Evolutionary conservation across 768 basidiomycete genomes (phyloP).

Genomic region (Candolleomyces efflorescens): DNA sequence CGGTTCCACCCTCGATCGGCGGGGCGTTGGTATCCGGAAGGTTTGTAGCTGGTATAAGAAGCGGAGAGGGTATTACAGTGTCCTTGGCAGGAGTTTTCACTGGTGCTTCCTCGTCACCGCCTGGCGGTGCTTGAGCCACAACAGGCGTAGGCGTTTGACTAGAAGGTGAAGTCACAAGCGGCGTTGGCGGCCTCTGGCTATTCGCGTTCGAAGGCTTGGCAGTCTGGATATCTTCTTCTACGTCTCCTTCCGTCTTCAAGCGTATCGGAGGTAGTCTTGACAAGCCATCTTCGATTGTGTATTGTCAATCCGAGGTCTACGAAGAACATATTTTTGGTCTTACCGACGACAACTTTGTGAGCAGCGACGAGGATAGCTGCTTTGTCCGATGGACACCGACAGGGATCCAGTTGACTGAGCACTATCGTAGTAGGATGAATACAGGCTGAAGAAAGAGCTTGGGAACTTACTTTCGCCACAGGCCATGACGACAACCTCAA

Average conservation of each 20-base stretch:
- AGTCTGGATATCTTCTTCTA: slow-evolving; percentile 18
- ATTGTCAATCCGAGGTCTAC: neutral
- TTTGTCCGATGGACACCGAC: slow-evolving; percentile 69
- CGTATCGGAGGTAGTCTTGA: slow-evolving; percentile 69
- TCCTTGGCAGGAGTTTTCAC: neutral
- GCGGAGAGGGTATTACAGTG: neutral
- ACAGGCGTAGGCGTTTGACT: slow-evolving; percentile 1
- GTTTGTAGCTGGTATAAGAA: neutral
- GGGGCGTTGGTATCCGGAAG: neutral
- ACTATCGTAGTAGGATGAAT: slow-evolving; percentile 13
- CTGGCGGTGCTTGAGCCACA: neutral
- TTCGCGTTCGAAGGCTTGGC: slow-evolving; percentile 13
- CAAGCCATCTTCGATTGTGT: slow-evolving; percentile 55
- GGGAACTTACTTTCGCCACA: slow-evolving; percentile 72
- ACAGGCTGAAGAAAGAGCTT: neutral
- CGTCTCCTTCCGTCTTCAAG: slow-evolving; percentile 54
- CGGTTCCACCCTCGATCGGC: neutral
- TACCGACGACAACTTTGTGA: slow-evolving; percentile 85
- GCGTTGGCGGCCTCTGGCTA: neutral
- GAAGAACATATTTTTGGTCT: slow-evolving; percentile 17
- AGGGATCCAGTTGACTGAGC: slow-evolving; percentile 35
- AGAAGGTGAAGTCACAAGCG: neutral
- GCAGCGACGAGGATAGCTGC: slow-evolving; percentile 74
- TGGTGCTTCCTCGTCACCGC: neutral
- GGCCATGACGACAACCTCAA: slow-evolving; percentile 60